Evolutionary conservation across 2,329 filamentous ascomycete genomes (phyloP).

Genomic region (Allantophomopsis lycopodina): DNA sequence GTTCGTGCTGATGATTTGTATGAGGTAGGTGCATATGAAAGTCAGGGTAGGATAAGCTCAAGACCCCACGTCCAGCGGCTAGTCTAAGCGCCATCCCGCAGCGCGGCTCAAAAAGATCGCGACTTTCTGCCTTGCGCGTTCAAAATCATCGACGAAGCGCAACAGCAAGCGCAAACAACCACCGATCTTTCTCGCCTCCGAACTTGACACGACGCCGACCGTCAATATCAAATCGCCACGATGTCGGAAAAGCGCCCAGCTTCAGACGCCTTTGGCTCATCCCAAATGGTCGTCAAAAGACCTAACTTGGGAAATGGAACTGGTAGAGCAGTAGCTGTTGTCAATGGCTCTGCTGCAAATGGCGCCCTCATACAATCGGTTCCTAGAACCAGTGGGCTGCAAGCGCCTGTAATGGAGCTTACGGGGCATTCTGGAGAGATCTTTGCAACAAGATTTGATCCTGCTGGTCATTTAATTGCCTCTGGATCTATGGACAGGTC

Average conservation of each 20-base stretch:
- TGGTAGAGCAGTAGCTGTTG: constrained; percentile 39
- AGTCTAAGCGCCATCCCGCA: too few relatives aligned
- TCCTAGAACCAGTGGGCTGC: constrained; percentile 66
- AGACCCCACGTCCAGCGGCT: too few relatives aligned
- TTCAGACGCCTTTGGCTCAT: constrained; percentile 66
- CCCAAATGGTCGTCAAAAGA: constrained; percentile 78
- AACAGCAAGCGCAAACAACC: too few relatives aligned
- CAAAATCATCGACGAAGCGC: too few relatives aligned
- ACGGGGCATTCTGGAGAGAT: constrained; percentile 75
- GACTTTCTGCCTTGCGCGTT: not conserved
- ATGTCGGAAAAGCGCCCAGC: constrained; percentile 85
- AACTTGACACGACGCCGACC: not conserved
- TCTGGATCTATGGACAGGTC: constrained; percentile 92
- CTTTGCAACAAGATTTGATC: constrained; percentile 82
- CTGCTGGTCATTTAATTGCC: constrained; percentile 75
- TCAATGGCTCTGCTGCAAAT: constrained; percentile 40
- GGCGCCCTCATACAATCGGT: constrained; percentile 53
- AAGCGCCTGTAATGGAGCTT: constrained; percentile 90
- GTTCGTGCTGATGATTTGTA: too few relatives aligned
- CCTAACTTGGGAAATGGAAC: constrained; percentile 47
- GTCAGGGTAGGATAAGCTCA: too few relatives aligned
- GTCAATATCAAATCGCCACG: constrained; percentile 35
- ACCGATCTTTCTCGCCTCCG: too few relatives aligned
- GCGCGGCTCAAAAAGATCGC: not conserved
- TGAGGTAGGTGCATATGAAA: too few relatives aligned